A percentile compares a stretch with the other conserved stretches of the same genome.
Evolutionary conservation across 140 eudicot genomes (phyloP).

Genomic region (Anethum foeniculum): DNA sequence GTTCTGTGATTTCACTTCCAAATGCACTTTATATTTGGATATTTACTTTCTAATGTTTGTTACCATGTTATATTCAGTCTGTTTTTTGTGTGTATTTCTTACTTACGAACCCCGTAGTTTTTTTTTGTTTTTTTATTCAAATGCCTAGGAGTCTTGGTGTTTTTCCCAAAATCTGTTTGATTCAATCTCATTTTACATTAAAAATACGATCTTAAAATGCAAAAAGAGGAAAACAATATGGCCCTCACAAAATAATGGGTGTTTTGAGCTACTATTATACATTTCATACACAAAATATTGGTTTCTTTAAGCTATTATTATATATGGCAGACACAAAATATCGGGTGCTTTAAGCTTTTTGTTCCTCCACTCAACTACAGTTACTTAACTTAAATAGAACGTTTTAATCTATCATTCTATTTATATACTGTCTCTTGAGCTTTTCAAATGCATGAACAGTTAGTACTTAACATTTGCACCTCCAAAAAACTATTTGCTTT

Average conservation of each 20-base stretch:
- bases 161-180: background rate
- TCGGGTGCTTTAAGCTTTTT: background rate
- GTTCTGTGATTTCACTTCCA: background rate
- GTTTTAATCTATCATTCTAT: background rate
- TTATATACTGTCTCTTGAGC: background rate
- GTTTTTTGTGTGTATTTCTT: background rate
- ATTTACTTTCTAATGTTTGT: background rate
- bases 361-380: background rate
- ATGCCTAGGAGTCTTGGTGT: background rate
- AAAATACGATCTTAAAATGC: background rate
- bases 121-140: background rate
- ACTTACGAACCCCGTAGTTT: background rate
- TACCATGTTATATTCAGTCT: background rate
- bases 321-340: background rate
- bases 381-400: background rate
- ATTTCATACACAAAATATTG: background rate
- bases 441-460: background rate
- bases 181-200: background rate
- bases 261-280: background rate
- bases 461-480: background rate
- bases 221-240: background rate
- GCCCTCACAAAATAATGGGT: background rate
- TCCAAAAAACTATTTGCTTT: background rate
- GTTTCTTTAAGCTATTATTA: background rate
- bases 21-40: background rate